Evolutionary conservation across 2,329 filamentous ascomycete genomes (phyloP).

Genomic region (Claviceps spartinae): DNA sequence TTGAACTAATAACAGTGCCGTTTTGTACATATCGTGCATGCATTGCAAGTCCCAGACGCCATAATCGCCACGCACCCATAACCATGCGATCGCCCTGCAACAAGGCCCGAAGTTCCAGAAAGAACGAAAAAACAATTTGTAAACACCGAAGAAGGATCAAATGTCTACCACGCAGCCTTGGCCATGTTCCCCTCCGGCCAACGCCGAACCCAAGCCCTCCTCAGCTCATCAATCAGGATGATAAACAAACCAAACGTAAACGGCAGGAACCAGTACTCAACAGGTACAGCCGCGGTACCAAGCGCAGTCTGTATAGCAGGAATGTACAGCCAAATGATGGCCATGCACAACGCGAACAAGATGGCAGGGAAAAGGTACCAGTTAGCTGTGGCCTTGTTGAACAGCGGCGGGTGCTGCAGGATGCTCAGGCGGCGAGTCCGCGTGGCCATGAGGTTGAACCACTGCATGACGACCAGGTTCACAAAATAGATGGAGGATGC

Average conservation of each 20-base stretch:
- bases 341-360: constrained; percentile 52
- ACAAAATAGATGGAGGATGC: constrained; percentile 68
- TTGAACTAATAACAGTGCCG: no score
- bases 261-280: constrained; percentile 65
- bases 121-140: not conserved
- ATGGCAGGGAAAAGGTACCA: constrained; percentile 58
- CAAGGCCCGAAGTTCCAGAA: no score
- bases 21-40: no score
- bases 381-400: constrained; percentile 53
- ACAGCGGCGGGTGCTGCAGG: constrained; percentile 57
- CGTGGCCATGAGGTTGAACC: constrained; percentile 61
- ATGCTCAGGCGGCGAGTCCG: constrained; percentile 52
- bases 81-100: no score
- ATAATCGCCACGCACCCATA: no score
- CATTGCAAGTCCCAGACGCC: no score
- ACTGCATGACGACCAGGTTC: constrained; percentile 70
- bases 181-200: constrained; percentile 44
- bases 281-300: constrained; percentile 48
- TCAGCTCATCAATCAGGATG: constrained; percentile 49
- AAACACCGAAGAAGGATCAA: not conserved
- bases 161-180: constrained; percentile 40
- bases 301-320: constrained; percentile 48
- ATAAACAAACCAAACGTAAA: constrained; percentile 51
- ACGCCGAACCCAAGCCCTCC: constrained; percentile 48
- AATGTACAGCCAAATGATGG: constrained; percentile 57